These are phyloP conservation scores for Xylaria digitata DNA, from an alignment of 2,329 filamentous ascomycete genomes.

Conservation along the genomic window DNA sequence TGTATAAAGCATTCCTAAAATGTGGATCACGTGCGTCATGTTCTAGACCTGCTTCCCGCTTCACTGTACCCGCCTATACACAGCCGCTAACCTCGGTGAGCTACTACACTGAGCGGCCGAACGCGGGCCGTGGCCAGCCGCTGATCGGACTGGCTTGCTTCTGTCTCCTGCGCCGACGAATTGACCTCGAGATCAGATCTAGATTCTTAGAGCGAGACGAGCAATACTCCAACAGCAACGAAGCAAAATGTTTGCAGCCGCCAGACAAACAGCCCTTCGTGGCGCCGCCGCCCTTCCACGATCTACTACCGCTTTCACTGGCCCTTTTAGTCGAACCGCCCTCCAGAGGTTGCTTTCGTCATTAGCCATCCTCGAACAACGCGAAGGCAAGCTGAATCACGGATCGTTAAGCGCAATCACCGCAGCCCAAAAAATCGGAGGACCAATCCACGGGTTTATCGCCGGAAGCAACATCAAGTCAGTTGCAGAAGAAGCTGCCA, in stretches of 20 bases:
- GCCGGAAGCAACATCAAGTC: conserved; percentile 82
- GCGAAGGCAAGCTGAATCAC: conserved; percentile 84
- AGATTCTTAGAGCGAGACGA: neutral
- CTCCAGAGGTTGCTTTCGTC: conserved; percentile 82
- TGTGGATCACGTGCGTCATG: neutral
- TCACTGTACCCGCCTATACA: neutral
- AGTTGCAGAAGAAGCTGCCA: conserved; percentile 85
- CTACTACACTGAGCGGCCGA: conserved; percentile 19
- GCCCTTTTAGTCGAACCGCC: conserved; percentile 60
- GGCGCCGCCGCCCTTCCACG: conserved; percentile 43
- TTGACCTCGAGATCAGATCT: conserved; percentile 6
- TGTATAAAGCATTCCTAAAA: too few relatives aligned
- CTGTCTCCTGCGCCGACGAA: conserved; percentile 1
- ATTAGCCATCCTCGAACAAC: conserved; percentile 91
- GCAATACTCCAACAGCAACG: conserved; percentile 6
- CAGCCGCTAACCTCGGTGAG: conserved; percentile 33
- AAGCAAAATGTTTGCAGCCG: conserved; percentile 47
- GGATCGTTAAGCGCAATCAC: conserved; percentile 87
- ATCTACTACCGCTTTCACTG: conserved; percentile 47
- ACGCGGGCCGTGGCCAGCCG: conserved; percentile 41
- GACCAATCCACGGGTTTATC: conserved; percentile 85
- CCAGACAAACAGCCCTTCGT: conserved; percentile 46
- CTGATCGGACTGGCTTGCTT: conserved; percentile 11
- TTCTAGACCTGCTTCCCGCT: neutral
- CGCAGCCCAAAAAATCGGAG: conserved; percentile 87